Evolutionary conservation across 768 basidiomycete genomes (phyloP).

Genomic region (Sistotremastrum niveocremeum): DNA sequence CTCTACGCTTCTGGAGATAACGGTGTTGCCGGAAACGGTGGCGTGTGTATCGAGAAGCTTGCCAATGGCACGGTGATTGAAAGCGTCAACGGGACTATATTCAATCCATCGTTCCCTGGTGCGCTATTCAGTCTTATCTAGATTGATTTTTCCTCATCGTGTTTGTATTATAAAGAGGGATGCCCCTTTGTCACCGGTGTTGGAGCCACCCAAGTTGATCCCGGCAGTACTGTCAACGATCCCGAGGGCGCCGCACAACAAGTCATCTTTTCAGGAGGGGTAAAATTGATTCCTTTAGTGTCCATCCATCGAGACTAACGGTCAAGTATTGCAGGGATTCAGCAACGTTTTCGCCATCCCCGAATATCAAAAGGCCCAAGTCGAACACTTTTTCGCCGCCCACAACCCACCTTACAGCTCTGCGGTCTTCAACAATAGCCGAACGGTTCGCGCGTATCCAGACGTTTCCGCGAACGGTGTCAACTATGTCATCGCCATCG

Average conservation of each 20-base stretch:
- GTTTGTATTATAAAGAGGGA: not conserved
- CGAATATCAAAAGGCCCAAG: constrained; percentile 1
- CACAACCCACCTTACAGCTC: constrained; percentile 2
- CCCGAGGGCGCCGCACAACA: constrained; percentile 3
- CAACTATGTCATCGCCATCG: constrained; percentile 7
- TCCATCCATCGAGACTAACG: constrained; percentile 5
- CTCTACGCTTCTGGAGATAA: constrained; percentile 26
- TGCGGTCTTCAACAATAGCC: constrained; percentile 9
- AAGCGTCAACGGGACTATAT: constrained; percentile 14
- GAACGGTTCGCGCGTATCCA: constrained; percentile 13
- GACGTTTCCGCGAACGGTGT: constrained; percentile 4
- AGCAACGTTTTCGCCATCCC: constrained; percentile 5
- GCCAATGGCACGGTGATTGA: constrained; percentile 13
- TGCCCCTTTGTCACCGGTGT: not conserved
- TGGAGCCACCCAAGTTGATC: not conserved
- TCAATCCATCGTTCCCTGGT: constrained; percentile 32
- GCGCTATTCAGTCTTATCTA: constrained; percentile 2
- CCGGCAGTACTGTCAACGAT: not conserved
- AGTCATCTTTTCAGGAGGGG: constrained; percentile 5
- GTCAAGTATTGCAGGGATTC: constrained; percentile 7
- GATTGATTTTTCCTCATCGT: not conserved
- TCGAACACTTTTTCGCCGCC: not conserved
- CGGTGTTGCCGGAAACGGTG: constrained; percentile 25
- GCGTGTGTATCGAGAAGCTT: constrained; percentile 21
- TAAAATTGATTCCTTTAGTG: not conserved